These are phyloP conservation scores for Adansonia digitata DNA, from an alignment of 345 rosid genomes.

Conservation along the genomic window DNA sequence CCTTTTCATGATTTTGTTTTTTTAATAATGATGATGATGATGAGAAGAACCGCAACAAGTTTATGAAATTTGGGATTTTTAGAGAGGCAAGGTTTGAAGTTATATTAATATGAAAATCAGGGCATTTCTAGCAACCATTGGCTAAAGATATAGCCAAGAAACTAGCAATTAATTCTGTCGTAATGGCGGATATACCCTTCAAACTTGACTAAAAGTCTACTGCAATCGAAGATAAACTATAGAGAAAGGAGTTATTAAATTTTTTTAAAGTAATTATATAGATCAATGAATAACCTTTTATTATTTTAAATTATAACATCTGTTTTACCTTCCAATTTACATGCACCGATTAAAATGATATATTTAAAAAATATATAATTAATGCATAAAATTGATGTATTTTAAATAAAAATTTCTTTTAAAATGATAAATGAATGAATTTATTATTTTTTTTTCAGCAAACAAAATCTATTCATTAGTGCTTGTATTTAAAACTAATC, in stretches of 20 bases:
- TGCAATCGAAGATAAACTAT: too few species aligned
- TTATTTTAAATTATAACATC: neutral
- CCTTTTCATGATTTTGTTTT: slow-evolving; percentile 14
- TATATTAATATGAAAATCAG: neutral
- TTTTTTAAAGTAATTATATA: too few species aligned
- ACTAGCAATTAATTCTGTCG: neutral
- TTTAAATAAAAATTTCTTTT: too few species aligned
- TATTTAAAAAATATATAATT: too few species aligned
- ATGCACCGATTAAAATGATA: too few species aligned
- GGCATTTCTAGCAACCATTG: neutral
- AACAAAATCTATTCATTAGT: too few species aligned
- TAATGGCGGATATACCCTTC: slow-evolving; percentile 15
- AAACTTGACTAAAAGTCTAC: neutral
- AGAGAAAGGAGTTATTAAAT: too few species aligned
- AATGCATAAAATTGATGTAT: too few species aligned
- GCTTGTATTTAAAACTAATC: too few species aligned
- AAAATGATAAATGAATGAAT: too few species aligned
- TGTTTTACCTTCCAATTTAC: neutral
- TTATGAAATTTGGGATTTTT: neutral
- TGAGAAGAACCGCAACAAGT: neutral
- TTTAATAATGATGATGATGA: slow-evolving; percentile 6
- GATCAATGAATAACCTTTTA: neutral
- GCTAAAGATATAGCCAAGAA: slow-evolving; percentile 5
- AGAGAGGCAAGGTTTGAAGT: slow-evolving; percentile 5
- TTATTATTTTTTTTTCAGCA: too few species aligned